Evolutionary conservation across 2,329 filamentous ascomycete genomes (phyloP).

Genomic region (Chaetomium strumarium): DNA sequence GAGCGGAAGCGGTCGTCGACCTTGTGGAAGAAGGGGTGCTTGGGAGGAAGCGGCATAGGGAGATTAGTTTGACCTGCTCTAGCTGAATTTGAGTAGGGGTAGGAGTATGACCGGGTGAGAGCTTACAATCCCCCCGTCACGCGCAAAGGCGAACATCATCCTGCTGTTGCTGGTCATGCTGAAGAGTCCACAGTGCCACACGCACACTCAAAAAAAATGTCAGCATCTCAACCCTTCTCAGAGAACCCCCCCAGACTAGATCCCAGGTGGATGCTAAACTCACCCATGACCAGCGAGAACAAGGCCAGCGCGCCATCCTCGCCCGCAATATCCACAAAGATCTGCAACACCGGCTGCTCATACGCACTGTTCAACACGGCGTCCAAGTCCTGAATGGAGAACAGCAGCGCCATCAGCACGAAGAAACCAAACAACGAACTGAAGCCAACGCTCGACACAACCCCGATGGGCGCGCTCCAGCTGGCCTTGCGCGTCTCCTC

Average conservation of each 20-base stretch:
- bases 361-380: constrained; percentile 39
- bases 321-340: constrained; percentile 51
- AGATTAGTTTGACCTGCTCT: not conserved
- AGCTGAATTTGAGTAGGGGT: not conserved
- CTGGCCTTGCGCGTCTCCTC: constrained; percentile 53
- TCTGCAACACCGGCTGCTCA: constrained; percentile 51
- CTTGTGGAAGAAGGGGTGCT: constrained; percentile 47
- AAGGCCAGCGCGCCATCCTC: constrained; percentile 49
- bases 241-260: not conserved
- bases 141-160: constrained; percentile 55
- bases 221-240: not conserved
- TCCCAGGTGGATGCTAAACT: constrained; percentile 7
- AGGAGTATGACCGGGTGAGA: not conserved
- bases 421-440: constrained; percentile 54
- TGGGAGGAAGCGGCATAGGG: too few relatives aligned
- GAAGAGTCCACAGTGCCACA: constrained; percentile 57
- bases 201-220: constrained; percentile 36
- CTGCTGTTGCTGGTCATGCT: constrained; percentile 50
- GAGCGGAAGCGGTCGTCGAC: constrained; percentile 45
- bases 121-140: constrained; percentile 47
- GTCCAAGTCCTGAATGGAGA: constrained; percentile 53
- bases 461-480: constrained; percentile 53
- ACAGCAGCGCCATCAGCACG: constrained; percentile 50
- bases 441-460: constrained; percentile 51
- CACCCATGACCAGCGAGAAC: constrained; percentile 47